Base-by-base conservation (phyloP, 768 basidiomycete genomes). In the Crassisporium funariophilum region DNA sequence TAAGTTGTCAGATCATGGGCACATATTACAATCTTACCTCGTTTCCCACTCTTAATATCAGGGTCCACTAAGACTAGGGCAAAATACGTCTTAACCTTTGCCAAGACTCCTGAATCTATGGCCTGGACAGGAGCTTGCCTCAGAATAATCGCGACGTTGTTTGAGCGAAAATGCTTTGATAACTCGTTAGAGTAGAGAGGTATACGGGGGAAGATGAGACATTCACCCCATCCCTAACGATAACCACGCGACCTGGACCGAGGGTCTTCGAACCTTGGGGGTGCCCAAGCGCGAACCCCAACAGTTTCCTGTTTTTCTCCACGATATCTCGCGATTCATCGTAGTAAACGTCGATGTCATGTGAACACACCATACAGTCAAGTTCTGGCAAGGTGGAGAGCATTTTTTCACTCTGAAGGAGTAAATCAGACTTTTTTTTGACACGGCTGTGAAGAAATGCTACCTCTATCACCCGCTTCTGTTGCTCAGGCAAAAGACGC, bases 401-500 rank as follows among this genome's bases (percentile, higher is more conserved):
- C 21, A 66, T 67, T 60, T 75, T 87, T 65, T 95, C 92, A 53
- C 79, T 79, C 94, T 95, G 52, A 39, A 43, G 22, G 46, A 49
- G 19, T 46, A 35, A 12, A 20, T 36, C 41, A 52, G 29, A 46
- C 47, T n/a, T n/a, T n/a, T n/a, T n/a, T n/a, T n/a, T 31, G 15
- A 20, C 27, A 54, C 29, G 29, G 16, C 40, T 35, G 50, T 13
- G 35, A 35, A 44, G 41, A 52, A 41, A 27, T 42, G 78, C 58
- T 50, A 91, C 95, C 74, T 95, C 86, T 2, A 75, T 63, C 17
- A 98, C 89, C 61, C 86, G 81, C 63, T 87, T 84, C 66, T 98
- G 93, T 51, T 98, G 91, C 44, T 95, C 93, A 4, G 97, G 97
- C 22, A 98, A 71, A 35, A 98, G 72, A 29, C 86, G 77, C 61